Evolutionary conservation across 2,329 filamentous ascomycete species (phyloP).

Genomic region (Xylaria multiplex): DNA sequence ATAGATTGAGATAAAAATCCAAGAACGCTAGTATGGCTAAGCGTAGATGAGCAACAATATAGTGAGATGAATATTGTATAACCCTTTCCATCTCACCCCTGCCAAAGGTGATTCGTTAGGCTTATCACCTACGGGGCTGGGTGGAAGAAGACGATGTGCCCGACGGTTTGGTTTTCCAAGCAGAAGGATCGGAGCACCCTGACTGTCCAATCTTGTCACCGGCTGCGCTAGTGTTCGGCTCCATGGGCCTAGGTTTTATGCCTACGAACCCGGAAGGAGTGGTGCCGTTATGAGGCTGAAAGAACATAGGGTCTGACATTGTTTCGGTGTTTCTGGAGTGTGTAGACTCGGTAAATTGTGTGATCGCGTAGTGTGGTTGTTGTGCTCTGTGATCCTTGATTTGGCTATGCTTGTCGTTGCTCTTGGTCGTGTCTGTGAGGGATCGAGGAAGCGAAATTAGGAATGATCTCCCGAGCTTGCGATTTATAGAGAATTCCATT

Average conservation of each 20-base stretch:
- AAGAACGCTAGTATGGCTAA: too few relatives aligned
- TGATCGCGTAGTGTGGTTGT: background rate
- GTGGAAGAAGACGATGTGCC: background rate
- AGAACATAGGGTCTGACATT: background rate
- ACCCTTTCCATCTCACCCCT: too few relatives aligned
- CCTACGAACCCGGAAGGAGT: background rate
- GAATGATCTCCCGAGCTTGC: background rate
- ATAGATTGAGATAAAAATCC: too few relatives aligned
- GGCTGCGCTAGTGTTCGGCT: background rate
- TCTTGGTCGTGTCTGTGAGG: background rate
- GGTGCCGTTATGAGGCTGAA: background rate
- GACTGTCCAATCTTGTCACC: background rate
- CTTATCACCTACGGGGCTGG: background rate
- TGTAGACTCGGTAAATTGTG: background rate
- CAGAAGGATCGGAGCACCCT: background rate
- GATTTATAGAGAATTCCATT: background rate
- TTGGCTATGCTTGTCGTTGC: background rate
- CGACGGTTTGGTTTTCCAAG: background rate
- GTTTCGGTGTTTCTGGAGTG: background rate
- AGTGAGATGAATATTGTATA: too few relatives aligned
- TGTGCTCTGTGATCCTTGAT: background rate
- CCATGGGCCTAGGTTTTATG: background rate
- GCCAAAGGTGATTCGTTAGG: too few relatives aligned
- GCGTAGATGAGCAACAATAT: too few relatives aligned
- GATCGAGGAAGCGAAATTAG: background rate